Conservation (phyloP, 768 basidiomycete species). For the Mycena maculata region DNA sequence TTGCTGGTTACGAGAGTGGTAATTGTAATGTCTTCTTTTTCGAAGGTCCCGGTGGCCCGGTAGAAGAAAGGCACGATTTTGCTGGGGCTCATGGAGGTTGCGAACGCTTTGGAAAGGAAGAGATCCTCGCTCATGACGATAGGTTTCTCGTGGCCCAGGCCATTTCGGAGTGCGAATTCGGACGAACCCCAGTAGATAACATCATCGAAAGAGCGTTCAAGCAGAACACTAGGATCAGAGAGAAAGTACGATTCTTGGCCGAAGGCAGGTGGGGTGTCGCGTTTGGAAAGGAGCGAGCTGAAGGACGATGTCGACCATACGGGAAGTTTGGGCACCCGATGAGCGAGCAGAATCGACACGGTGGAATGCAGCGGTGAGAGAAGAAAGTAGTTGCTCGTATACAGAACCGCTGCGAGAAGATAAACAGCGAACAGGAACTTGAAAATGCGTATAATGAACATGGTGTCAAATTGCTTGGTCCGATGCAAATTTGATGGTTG, state of each 20-base stretch:
- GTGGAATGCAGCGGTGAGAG: slow-evolving; percentile 46
- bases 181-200: slow-evolving; percentile 49
- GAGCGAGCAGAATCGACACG: slow-evolving; percentile 41
- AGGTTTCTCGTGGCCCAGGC: slow-evolving; percentile 47
- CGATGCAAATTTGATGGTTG: too few species aligned
- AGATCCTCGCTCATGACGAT: slow-evolving; percentile 58
- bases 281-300: slow-evolving; percentile 26
- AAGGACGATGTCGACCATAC: slow-evolving; percentile 36
- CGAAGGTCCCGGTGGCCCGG: slow-evolving; percentile 66
- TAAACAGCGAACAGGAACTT: slow-evolving; percentile 49
- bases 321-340: slow-evolving; percentile 31
- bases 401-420: slow-evolving; percentile 53
- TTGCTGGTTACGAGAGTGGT: slow-evolving; percentile 88
- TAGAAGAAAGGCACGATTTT: slow-evolving; percentile 87
- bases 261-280: slow-evolving; percentile 13
- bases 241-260: slow-evolving; percentile 25
- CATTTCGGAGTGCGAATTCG: slow-evolving; percentile 47
- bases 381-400: slow-evolving; percentile 56
- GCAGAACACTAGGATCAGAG: slow-evolving; percentile 23
- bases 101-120: slow-evolving; percentile 77
- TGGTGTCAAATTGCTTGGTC: background rate
- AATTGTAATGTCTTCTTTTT: slow-evolving; percentile 80
- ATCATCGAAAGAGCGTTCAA: slow-evolving; percentile 25
- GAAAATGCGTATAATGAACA: slow-evolving; percentile 36
- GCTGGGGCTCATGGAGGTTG: slow-evolving; percentile 76